Conservation (phyloP, 345 rosid genomes). For the Dipteronia sinensis region DNA sequence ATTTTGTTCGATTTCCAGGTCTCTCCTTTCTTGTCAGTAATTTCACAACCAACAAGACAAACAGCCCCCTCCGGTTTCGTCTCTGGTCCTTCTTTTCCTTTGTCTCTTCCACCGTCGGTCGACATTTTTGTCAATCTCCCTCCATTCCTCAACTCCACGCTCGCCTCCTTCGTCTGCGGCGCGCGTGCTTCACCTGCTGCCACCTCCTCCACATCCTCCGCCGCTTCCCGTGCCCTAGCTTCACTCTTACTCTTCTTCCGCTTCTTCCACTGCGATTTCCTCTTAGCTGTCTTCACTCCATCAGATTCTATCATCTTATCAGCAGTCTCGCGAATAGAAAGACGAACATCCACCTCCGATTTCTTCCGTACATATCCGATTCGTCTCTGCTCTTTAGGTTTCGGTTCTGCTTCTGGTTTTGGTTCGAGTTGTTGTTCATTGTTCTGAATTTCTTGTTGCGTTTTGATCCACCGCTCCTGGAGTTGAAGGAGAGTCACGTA, state of each 20-base stretch:
- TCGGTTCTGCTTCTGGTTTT: background rate
- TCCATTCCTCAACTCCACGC: background rate
- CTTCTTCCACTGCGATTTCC: background rate
- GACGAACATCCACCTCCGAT: background rate
- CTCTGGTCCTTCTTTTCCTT: background rate
- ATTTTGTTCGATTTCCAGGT: background rate
- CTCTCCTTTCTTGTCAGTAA: background rate
- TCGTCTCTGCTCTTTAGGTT: background rate
- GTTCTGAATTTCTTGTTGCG: background rate
- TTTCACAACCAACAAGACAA: background rate
- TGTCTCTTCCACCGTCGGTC: background rate
- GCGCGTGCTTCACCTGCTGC: background rate
- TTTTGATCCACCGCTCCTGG: conserved; percentile 21
- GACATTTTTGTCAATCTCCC: background rate
- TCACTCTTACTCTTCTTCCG: background rate
- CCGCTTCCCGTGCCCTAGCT: background rate
- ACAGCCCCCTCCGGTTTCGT: background rate
- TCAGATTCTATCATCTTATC: background rate
- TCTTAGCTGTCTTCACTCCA: background rate
- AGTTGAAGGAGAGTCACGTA: conserved; percentile 27
- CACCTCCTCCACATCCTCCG: background rate
- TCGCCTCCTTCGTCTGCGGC: too few species aligned
- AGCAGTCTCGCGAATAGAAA: background rate
- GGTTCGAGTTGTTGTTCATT: background rate
- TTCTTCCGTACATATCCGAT: background rate